A percentile compares a stretch with the other conserved stretches of the same genome.
These are phyloP conservation scores for Phytophthora macrochlamydospora DNA, from an alignment of 352 stramenopile genomes.

Conservation along the genomic window DNA sequence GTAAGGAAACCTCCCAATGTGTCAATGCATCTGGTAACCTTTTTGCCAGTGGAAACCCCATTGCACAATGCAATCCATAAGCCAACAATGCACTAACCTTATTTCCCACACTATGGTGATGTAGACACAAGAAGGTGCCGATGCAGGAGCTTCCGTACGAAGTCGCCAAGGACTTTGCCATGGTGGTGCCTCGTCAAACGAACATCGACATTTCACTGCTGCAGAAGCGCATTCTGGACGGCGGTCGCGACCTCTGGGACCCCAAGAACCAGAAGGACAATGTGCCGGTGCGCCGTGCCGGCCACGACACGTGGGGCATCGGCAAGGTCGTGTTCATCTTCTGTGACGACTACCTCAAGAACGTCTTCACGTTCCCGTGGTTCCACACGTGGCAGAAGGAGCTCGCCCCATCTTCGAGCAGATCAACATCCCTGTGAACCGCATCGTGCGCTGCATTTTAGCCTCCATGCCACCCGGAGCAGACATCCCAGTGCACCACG, in stretches of 20 bases:
- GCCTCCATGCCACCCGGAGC: conserved; percentile 95
- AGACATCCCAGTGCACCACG: conserved; percentile 97
- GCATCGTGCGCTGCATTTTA: conserved; percentile 95
- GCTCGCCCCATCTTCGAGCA: conserved; percentile 89
- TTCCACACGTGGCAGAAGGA: conserved; percentile 86
- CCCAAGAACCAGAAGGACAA: conserved; percentile 80
- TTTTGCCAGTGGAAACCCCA: background rate
- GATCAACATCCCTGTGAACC: conserved; percentile 82
- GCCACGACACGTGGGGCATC: conserved; percentile 98
- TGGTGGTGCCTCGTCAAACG: conserved; percentile 65
- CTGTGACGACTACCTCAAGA: conserved; percentile 98
- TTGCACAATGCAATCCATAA: background rate
- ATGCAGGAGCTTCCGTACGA: conserved; percentile 56
- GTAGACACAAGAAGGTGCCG: conserved; percentile 77
- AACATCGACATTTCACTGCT: conserved; percentile 69
- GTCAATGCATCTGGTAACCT: too few relatives aligned
- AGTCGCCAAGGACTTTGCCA: conserved; percentile 41
- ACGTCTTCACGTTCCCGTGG: conserved; percentile 96
- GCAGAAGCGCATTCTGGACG: conserved; percentile 59
- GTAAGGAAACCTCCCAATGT: conserved; percentile 12
- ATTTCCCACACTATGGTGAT: background rate
- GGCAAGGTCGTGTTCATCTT: conserved; percentile 98
- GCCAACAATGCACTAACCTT: background rate
- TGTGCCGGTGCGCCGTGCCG: conserved; percentile 92
- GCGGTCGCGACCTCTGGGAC: conserved; percentile 66